Conservation (phyloP, 2,329 filamentous ascomycete species). For the Chaetomium sp. region DNA sequence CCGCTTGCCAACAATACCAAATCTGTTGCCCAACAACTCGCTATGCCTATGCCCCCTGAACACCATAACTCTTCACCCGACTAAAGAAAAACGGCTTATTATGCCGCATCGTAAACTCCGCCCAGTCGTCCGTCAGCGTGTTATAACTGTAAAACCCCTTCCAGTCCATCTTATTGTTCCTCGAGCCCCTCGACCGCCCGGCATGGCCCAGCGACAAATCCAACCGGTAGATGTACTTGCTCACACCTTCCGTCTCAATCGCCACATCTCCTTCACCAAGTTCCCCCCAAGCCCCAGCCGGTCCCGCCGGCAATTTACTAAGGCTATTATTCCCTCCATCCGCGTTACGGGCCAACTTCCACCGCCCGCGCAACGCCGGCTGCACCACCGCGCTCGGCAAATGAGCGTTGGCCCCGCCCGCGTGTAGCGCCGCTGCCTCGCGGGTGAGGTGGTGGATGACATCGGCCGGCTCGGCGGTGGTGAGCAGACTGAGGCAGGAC, state of each 20-base stretch:
- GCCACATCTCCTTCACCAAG: slow-evolving; percentile 59
- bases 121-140: slow-evolving; percentile 82
- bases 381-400: slow-evolving; percentile 55
- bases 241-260: slow-evolving; percentile 80
- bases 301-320: slow-evolving; percentile 27
- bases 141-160: slow-evolving; percentile 90
- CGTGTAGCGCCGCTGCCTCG: slow-evolving; percentile 53
- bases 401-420: slow-evolving; percentile 32
- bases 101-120: slow-evolving; percentile 62
- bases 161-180: slow-evolving; percentile 86
- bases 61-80: slow-evolving; percentile 56
- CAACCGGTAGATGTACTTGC: slow-evolving; percentile 81
- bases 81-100: slow-evolving; percentile 63
- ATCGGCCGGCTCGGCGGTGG: slow-evolving; percentile 74
- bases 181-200: slow-evolving; percentile 44
- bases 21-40: background rate
- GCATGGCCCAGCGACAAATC: slow-evolving; percentile 64
- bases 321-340: background rate
- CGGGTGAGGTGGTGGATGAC: slow-evolving; percentile 78
- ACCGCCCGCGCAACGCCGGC: slow-evolving; percentile 54
- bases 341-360: slow-evolving; percentile 38
- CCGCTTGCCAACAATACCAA: too few species aligned
- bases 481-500: slow-evolving; percentile 71
- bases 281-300: slow-evolving; percentile 28
- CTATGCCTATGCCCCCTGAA: slow-evolving; percentile 33